Percentiles rank a stretch among this genome's conserved stretches.
Evolutionary conservation across 2,329 filamentous ascomycete genomes (phyloP).

Genomic region (Beauveria sp.): DNA sequence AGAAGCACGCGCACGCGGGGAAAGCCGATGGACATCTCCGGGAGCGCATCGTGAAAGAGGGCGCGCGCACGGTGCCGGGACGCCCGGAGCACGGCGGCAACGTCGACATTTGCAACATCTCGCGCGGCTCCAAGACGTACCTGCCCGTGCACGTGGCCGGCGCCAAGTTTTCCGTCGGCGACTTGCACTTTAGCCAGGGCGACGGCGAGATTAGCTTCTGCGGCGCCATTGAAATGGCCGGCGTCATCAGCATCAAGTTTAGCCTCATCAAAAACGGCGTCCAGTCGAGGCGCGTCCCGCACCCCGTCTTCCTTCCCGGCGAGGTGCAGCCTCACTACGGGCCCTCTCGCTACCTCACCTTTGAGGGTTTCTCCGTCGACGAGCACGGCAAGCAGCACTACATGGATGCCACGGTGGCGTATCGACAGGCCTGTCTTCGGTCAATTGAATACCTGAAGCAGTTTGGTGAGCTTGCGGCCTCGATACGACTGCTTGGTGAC

Average conservation of each 20-base stretch:
- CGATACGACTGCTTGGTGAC: too few species aligned
- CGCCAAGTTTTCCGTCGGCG: slow-evolving; percentile 84
- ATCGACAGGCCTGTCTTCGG: slow-evolving; percentile 69
- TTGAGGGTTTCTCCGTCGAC: slow-evolving; percentile 87
- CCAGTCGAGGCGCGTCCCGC: slow-evolving; percentile 66
- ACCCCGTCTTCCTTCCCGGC: slow-evolving; percentile 77
- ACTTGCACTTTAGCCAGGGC: slow-evolving; percentile 80
- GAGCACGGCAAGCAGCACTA: slow-evolving; percentile 84
- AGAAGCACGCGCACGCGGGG: slow-evolving; percentile 66
- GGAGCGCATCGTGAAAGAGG: slow-evolving; percentile 64
- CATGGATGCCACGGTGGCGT: slow-evolving; percentile 78
- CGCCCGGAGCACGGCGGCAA: slow-evolving; percentile 84
- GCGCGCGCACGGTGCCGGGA: slow-evolving; percentile 77
- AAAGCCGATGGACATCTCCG: slow-evolving; percentile 48
- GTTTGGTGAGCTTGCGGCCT: slow-evolving; percentile 18
- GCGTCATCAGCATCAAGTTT: slow-evolving; percentile 84
- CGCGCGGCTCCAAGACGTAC: slow-evolving; percentile 72
- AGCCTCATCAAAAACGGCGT: slow-evolving; percentile 78
- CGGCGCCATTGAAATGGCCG: slow-evolving; percentile 90
- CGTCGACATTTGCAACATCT: slow-evolving; percentile 85
- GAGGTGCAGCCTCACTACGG: slow-evolving; percentile 85
- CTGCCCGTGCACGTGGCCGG: slow-evolving; percentile 80
- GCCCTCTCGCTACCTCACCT: slow-evolving; percentile 69
- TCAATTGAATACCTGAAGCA: slow-evolving; percentile 29
- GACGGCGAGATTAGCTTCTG: slow-evolving; percentile 89